These are phyloP conservation scores for Psilocybe cubensis DNA, from an alignment of 768 basidiomycete genomes.

Conservation along the genomic window DNA sequence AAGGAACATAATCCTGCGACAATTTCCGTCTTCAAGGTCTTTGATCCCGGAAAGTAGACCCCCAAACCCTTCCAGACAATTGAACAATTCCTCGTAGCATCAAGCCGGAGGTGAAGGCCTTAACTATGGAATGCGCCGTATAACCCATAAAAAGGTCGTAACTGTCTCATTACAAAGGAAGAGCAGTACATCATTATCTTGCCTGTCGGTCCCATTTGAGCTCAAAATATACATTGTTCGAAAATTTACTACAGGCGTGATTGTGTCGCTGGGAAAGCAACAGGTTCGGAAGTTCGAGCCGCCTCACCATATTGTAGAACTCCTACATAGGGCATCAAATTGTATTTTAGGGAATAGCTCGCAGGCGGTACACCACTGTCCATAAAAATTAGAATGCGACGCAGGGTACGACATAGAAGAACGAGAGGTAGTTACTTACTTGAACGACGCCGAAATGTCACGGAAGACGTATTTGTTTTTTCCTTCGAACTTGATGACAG, in stretches of 20 bases:
- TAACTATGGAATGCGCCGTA: too few relatives aligned
- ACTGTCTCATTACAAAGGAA: too few relatives aligned
- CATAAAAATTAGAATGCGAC: neutral
- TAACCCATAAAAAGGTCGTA: too few relatives aligned
- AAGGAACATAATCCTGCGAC: too few relatives aligned
- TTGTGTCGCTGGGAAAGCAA: constrained; percentile 44
- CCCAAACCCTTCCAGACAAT: too few relatives aligned
- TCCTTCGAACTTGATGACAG: constrained; percentile 61
- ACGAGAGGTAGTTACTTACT: constrained; percentile 49
- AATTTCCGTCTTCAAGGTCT: too few relatives aligned
- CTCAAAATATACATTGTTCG: constrained; percentile 16
- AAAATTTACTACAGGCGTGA: constrained; percentile 35
- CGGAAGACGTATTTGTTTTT: constrained; percentile 88
- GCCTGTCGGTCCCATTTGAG: too few relatives aligned
- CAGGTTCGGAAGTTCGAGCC: constrained; percentile 39
- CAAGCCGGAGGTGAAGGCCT: too few relatives aligned
- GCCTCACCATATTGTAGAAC: constrained; percentile 79
- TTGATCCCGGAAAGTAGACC: too few relatives aligned
- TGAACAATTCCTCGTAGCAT: too few relatives aligned
- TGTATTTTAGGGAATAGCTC: constrained; percentile 80
- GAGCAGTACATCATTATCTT: too few relatives aligned
- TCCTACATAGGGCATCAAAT: constrained; percentile 91
- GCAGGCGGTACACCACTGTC: constrained; percentile 66
- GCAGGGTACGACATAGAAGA: neutral
- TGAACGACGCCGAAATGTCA: constrained; percentile 74